Conservation (phyloP, 345 rosid species). For the Dipteronia dyeriana region DNA sequence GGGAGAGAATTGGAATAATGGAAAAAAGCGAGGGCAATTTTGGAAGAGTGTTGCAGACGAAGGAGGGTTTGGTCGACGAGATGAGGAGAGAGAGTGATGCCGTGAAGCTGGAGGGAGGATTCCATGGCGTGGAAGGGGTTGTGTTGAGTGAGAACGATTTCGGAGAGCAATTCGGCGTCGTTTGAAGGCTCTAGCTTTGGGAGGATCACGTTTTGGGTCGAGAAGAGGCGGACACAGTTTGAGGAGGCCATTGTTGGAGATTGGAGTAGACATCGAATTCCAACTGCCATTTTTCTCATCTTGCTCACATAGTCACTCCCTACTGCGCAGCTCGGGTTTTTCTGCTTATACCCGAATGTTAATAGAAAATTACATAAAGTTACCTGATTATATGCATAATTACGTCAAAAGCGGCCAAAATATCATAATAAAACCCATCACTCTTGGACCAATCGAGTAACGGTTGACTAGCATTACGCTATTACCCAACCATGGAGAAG, state of each 20-base stretch:
- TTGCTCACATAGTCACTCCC: not conserved
- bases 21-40: constrained; percentile 65
- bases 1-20: constrained; percentile 55
- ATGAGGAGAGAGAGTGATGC: constrained; percentile 56
- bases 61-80: constrained; percentile 83
- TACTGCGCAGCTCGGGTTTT: too few relatives aligned
- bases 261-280: not conserved
- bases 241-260: not conserved
- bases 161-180: constrained; percentile 71
- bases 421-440: too few relatives aligned
- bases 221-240: constrained; percentile 13
- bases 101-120: constrained; percentile 77
- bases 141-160: constrained; percentile 69
- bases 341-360: too few relatives aligned
- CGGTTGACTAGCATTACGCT: too few relatives aligned
- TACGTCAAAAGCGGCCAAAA: too few relatives aligned
- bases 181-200: constrained; percentile 56
- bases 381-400: too few relatives aligned
- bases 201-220: constrained; percentile 25
- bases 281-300: not conserved
- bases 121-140: constrained; percentile 87
- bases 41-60: constrained; percentile 82
- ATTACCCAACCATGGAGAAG: too few relatives aligned
- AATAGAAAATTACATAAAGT: too few relatives aligned
- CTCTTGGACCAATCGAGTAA: too few relatives aligned